Percentiles rank a stretch among this genome's conserved stretches.
phyloP scores from a whole-genome alignment of 768 basidiomycete species.

The Kockovaella imperatae region DNA sequence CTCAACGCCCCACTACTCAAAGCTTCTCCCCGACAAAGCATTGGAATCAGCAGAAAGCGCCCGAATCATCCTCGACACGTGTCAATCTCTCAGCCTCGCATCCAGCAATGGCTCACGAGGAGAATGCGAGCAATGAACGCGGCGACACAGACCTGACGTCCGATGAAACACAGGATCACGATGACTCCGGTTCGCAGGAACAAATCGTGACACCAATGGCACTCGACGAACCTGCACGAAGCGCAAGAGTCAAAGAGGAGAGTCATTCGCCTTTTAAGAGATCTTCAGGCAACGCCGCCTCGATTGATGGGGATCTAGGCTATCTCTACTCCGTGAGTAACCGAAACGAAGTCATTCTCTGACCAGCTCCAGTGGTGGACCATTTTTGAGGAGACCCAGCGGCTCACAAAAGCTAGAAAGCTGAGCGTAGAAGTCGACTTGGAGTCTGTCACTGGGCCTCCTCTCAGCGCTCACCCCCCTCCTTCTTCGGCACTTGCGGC shows the following conservation, averaged over 20 bases:
- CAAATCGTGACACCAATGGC: neutral
- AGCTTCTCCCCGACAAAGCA: no score
- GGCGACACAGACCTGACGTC: no score
- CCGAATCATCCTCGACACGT: no score
- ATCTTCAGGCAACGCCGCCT: neutral
- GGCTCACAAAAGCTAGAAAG: neutral
- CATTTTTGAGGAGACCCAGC: constrained; percentile 10
- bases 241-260: neutral
- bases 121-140: no score
- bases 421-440: neutral
- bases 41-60: no score
- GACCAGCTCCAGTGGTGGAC: constrained; percentile 16
- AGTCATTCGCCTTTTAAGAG: neutral
- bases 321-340: constrained; percentile 15
- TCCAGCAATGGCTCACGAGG: no score
- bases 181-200: no score
- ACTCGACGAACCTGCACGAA: neutral
- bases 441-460: neutral
- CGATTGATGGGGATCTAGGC: constrained; percentile 12
- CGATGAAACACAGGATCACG: no score
- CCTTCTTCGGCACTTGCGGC: constrained; percentile 21
- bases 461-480: neutral
- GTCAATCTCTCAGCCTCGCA: no score
- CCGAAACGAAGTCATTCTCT: neutral
- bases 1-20: no score